Conservation (phyloP, 2,329 filamentous ascomycete species). For the Xenoacremonium recifei region DNA sequence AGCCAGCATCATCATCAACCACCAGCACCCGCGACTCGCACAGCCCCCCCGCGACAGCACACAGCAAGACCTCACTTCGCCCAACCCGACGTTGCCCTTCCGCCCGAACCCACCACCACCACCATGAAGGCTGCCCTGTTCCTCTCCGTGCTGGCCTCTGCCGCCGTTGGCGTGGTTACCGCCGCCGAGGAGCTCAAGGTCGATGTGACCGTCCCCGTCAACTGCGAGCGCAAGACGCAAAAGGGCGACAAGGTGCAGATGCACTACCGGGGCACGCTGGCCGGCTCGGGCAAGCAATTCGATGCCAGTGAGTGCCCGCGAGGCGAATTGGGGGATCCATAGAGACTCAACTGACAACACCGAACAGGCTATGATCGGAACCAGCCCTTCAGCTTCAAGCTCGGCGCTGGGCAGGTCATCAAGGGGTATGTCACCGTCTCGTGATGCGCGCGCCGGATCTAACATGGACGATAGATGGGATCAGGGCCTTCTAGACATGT, state of each 20-base stretch:
- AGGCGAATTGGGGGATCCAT: not conserved
- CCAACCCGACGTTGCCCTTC: conserved; percentile 8
- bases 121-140: conserved; percentile 51
- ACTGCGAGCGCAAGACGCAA: conserved; percentile 76
- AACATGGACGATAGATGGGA: conserved; percentile 66
- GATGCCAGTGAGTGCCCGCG: conserved; percentile 61
- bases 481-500: conserved; percentile 87
- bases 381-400: conserved; percentile 71
- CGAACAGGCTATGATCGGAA: conserved; percentile 67
- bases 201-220: conserved; percentile 69
- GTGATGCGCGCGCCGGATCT: conserved; percentile 12
- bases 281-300: conserved; percentile 72
- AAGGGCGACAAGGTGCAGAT: conserved; percentile 79
- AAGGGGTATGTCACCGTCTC: conserved; percentile 61
- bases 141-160: conserved; percentile 51
- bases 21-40: conserved; percentile 1
- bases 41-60: conserved; percentile 11
- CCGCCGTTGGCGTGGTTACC: conserved; percentile 50
- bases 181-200: conserved; percentile 66
- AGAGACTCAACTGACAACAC: conserved; percentile 1
- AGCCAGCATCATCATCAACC: not conserved
- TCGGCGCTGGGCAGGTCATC: conserved; percentile 84
- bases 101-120: conserved; percentile 12
- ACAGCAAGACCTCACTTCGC: conserved; percentile 7
- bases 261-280: conserved; percentile 84